Base-by-base conservation (phyloP, 2,329 filamentous ascomycete genomes). In the Claviceps citrina region DNA sequence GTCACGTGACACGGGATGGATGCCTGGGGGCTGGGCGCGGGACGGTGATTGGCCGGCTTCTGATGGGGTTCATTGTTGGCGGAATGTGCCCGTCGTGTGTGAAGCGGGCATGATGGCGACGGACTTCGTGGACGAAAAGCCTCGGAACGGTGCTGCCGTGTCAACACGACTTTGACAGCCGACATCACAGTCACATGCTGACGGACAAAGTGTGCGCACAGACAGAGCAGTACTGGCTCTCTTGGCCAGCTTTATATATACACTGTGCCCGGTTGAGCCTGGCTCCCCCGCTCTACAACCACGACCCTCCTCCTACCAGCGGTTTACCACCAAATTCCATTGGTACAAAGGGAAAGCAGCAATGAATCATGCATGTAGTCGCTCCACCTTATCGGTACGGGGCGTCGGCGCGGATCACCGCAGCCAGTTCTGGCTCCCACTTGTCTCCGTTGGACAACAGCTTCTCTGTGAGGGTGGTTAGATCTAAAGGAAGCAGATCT, bases 351-450 rank as follows among this genome's bases (percentile, higher is more conserved):
- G 20, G 19, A 40, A 40, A 40, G 25, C 18, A 15, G 13, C 31
- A n/a, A 27, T 13, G n/a, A 8, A 15, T 18, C 7, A 18, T 22
- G 8, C 25, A 22, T 35, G 32, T 40, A 32, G 16, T 30, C 12
- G 4, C 19, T n/a, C 1, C 2, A 3, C 13, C 15, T 78, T 78
- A 89, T 72, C 83, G 75, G 68, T 87, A 96, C 38, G 89, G 89
- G 41, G 87, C 78, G 70, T 98, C 91, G 45, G 91, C 91, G 56
- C 86, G 80, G 58, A 91, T 91, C 50, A 76, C 79, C 43, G 91
- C 89, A 1, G 89, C 89, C 56, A 98, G 71, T 66, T 98, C 91
- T 7, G 91, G 87, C 69, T 98, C 91, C 91, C 91, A 98, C 66
- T 87, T 89, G 67, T 93, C 86, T 54, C 86, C 84, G 58, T 93